Evolutionary conservation across 2,329 filamentous ascomycete genomes (phyloP).

Genomic region (Ceratocystis diversiconidia): DNA sequence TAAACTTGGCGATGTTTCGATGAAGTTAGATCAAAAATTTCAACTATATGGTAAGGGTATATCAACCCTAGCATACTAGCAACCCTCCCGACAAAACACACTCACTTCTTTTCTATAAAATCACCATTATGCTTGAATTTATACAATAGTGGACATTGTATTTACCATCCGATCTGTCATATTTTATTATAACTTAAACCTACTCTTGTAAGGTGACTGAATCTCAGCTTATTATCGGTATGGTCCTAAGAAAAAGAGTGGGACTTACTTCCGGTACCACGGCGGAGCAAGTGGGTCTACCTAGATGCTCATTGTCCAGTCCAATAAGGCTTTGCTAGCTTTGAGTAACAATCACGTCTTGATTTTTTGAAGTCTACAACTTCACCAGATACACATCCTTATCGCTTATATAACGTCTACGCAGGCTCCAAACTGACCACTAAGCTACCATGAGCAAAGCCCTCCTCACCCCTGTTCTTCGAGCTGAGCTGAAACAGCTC

Average conservation of each 20-base stretch:
- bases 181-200: neutral
- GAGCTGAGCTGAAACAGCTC: conserved; percentile 1
- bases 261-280: neutral
- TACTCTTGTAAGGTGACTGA: neutral
- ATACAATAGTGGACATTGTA: too few relatives aligned
- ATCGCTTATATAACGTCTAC: neutral
- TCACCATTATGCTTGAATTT: too few relatives aligned
- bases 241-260: neutral
- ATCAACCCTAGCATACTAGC: neutral
- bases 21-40: conserved; percentile 1
- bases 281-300: neutral
- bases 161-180: too few relatives aligned
- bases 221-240: neutral
- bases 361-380: neutral
- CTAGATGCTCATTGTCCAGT: neutral
- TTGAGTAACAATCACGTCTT: neutral
- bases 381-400: neutral
- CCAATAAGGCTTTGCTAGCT: neutral
- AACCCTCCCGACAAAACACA: too few relatives aligned
- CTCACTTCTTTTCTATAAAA: too few relatives aligned
- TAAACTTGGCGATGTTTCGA: neutral
- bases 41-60: neutral
- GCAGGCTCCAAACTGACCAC: neutral
- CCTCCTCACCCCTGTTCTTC: conserved; percentile 6
- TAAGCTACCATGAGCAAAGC: neutral